Base-by-base conservation (phyloP, 176 grass and related monocot species). In the Puya raimondii region DNA sequence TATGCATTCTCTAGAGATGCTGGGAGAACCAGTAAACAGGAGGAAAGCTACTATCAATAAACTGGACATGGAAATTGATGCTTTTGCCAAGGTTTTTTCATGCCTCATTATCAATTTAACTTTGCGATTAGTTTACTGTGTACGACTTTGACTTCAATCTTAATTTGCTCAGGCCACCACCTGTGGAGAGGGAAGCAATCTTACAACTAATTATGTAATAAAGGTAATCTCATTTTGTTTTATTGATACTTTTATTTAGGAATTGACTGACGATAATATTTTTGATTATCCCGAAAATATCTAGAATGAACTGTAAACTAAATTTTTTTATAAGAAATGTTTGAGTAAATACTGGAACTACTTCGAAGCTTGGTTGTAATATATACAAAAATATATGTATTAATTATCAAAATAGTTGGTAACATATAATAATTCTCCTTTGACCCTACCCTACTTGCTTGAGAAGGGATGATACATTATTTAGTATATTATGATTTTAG, bases 121-220 rank as follows among this genome's bases (percentile, higher is more conserved):
- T 64, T 72, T 20, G 5, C 8, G 10, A 20, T 59, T 17, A 17
- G 54, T 17, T 18, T 59, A 17, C 13, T 16, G 54, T 59, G 20
- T 21, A 17, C 2, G 15, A 17, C 1, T 59, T 20, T 59, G 21
- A 58, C 20, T 18, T 59, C 2, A 15, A 17, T 17, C n/a, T 17
- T 70, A 23, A 51, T 25, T 53, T 76, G 8, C 51, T 22, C 73
- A 96, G 91, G 85, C 85, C 15, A 91, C 84, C 33, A 76, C 84
- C 48, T 91, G 84, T 76, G 87, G 87, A 88, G 85, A 91, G 85
- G 87, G 87, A 78, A 88, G 67, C 27, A 96, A 96, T 70, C 82
- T 85, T 81, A 85, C 82, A 71, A 85, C 91, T 78, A 96, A 91
- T 51, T 96, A 96, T 71, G 79, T 96, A 53, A 78, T 96, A 59